Evolutionary conservation across 441 rosid genomes (phyloP).

Genomic region (Populus hybrid): DNA sequence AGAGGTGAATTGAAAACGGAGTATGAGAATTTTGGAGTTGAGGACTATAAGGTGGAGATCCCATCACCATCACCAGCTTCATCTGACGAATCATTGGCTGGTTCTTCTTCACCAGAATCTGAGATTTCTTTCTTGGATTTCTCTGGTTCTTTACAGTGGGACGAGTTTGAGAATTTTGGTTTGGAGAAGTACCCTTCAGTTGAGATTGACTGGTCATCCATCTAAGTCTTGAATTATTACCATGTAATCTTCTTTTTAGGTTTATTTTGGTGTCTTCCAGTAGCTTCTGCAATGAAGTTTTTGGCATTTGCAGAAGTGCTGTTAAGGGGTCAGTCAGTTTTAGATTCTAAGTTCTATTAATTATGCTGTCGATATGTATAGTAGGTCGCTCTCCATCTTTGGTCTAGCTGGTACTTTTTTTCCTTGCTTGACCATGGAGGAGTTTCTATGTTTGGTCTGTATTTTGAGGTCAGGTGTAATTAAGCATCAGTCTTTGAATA

Average conservation of each 20-base stretch:
- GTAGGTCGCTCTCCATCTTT: conserved; percentile 9
- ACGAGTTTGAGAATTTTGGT: conserved; percentile 37
- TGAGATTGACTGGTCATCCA: conserved; percentile 82
- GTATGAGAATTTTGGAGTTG: conserved; percentile 20
- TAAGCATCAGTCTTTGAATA: conserved; percentile 13
- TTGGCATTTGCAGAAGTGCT: conserved; percentile 47
- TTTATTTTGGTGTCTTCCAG: conserved; percentile 4
- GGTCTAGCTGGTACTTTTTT: conserved; percentile 44
- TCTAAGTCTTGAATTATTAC: conserved; percentile 30
- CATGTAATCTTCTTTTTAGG: conserved; percentile 5
- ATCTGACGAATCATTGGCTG: conserved; percentile 45
- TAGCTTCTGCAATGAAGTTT: conserved; percentile 57
- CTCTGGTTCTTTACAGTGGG: conserved; percentile 41
- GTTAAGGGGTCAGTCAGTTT: background rate
- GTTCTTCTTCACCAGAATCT: conserved; percentile 66
- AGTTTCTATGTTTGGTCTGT: conserved; percentile 17
- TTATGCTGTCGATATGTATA: conserved; percentile 4
- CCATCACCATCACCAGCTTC: conserved; percentile 28
- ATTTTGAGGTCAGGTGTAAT: conserved; percentile 13
- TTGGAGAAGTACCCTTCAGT: conserved; percentile 71
- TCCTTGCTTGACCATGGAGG: conserved; percentile 32
- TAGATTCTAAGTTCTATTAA: background rate
- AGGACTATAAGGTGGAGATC: conserved; percentile 29
- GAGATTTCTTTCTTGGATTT: conserved; percentile 41
- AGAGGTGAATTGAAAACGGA: conserved; percentile 19